Evolutionary conservation across 2,329 filamentous ascomycete genomes (phyloP).

Genomic region (Colletotrichum sp.): DNA sequence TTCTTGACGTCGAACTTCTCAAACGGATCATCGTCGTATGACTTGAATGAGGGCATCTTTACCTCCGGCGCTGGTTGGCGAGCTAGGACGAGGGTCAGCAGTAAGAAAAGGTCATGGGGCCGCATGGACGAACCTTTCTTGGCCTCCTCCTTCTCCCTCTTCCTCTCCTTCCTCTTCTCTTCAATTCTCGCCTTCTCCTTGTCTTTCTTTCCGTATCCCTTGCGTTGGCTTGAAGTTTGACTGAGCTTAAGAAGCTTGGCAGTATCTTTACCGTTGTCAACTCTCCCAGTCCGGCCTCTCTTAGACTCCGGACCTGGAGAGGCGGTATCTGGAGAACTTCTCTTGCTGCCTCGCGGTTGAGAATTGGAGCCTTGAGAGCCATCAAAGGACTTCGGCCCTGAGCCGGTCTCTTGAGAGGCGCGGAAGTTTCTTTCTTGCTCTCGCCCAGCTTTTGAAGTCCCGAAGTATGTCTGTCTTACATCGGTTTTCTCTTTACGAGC

Average conservation of each 20-base stretch:
- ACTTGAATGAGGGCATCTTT: conserved; percentile 5
- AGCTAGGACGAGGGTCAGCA: neutral
- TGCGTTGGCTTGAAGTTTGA: neutral
- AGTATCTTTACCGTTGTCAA: neutral
- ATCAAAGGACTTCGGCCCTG: neutral
- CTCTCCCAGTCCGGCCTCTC: neutral
- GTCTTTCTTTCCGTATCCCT: neutral
- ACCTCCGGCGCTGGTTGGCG: neutral
- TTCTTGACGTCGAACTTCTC: neutral
- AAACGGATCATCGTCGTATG: conserved; percentile 17
- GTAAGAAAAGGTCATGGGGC: neutral
- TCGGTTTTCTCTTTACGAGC: neutral
- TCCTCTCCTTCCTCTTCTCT: neutral
- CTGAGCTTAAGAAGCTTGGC: neutral
- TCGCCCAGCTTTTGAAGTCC: neutral
- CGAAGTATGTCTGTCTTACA: neutral
- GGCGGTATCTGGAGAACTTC: neutral
- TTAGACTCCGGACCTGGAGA: neutral
- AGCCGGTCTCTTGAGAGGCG: neutral
- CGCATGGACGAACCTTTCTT: neutral
- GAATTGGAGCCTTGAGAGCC: neutral
- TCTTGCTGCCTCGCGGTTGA: neutral
- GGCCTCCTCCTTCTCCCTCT: neutral
- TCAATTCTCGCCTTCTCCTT: neutral
- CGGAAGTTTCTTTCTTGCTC: neutral